Evolutionary conservation across 345 rosid genomes (phyloP).

Genomic region (Eucalyptus microcorys): DNA sequence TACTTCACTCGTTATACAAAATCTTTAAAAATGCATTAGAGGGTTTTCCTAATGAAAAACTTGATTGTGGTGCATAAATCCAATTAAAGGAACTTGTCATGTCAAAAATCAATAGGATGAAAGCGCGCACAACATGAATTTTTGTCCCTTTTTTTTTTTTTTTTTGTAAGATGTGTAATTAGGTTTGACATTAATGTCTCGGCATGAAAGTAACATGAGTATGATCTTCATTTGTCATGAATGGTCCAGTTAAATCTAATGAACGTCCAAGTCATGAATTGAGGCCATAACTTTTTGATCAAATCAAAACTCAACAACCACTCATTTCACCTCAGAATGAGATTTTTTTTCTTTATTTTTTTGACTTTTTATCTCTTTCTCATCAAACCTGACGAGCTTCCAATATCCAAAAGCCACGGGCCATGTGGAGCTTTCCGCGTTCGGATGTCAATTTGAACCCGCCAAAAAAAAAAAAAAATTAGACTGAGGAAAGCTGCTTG

Average conservation of each 20-base stretch:
- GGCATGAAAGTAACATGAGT: rapidly evolving
- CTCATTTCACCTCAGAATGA: neutral
- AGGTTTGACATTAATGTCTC: neutral
- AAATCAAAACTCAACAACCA: neutral
- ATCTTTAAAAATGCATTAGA: neutral
- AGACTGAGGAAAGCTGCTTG: neutral
- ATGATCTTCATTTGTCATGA: neutral
- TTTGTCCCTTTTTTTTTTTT: neutral
- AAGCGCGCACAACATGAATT: neutral
- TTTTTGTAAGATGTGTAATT: too few relatives aligned
- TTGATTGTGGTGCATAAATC: neutral
- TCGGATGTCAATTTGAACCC: neutral
- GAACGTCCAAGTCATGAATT: neutral
- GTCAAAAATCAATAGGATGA: neutral
- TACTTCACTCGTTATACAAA: neutral
- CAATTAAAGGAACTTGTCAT: neutral
- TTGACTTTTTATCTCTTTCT: neutral
- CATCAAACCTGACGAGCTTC: neutral
- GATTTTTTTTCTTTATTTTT: too few relatives aligned
- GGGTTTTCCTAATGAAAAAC: neutral
- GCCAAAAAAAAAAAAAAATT: too few relatives aligned
- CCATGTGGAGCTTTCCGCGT: neutral
- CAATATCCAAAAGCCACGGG: neutral
- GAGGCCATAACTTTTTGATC: neutral
- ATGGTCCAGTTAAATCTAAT: neutral